Base-by-base conservation (phyloP, 164 flowering plant genomes). In the Vitis rotundifolia region DNA sequence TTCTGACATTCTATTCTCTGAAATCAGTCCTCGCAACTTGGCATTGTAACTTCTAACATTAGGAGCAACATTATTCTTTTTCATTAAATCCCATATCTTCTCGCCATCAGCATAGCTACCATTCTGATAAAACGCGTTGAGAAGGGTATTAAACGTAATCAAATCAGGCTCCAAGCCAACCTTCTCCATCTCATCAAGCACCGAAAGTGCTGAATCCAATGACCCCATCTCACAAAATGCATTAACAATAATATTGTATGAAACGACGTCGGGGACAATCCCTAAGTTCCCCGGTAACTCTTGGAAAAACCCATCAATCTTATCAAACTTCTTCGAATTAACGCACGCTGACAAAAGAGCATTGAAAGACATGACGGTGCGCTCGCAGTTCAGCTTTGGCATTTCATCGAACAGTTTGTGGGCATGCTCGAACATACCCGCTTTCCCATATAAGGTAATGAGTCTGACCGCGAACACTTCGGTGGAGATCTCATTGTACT, bases 331-430 rank as follows among this genome's bases (percentile, higher is more conserved):
- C 76, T 78, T 73, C 7, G 80, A 72, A 31, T 69, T 63, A 13
- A 81, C 68, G 15, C 75, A 76, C 1, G 88, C 86, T 9, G 66
- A 62, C 62, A 88, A 56, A 52, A 88, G 77, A 58, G 90, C 88
- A 66, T 88, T 88, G 37, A 88, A 54, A 0, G 84, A 84, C 48
- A 49, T 63, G 16, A 78, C 77, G 10, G 86, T 81, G 2, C 85
- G 76, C 16, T 64, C 58, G 68, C 86, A 81, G 5, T 80, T 79
- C 12, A 72, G 64, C 8, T 74, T 68, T 3, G 89, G 85, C 86
- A 88, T 72, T 84, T 88, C 84, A 18, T 86, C 90, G 70, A 86
- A 86, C 83, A 80, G 15, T 19, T 86, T 75, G 68, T 49, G 68
- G n/a, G 91, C 91, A 31, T 81, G 74, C 1, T 83, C 76, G 49